Evolutionary conservation across 148 eudicot genomes (phyloP).

Genomic region (Bassia scoparia): DNA sequence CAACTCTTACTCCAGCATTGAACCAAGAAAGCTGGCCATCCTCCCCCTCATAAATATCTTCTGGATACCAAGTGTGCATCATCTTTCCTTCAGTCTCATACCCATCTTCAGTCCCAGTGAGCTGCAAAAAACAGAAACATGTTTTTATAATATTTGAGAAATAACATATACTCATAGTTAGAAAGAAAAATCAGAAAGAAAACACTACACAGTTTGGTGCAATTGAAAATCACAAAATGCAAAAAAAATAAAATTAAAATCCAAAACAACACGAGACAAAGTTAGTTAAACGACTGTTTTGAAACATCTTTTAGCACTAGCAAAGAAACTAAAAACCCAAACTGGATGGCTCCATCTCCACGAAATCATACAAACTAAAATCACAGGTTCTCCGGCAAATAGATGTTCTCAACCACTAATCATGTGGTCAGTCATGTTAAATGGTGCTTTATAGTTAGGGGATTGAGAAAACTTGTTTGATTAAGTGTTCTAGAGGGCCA

Average conservation of each 20-base stretch:
- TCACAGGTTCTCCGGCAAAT: no score
- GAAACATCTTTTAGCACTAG: no score
- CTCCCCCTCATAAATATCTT: slow-evolving; percentile 35
- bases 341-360: neutral
- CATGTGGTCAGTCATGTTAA: no score
- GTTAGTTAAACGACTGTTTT: no score
- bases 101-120: slow-evolving; percentile 37
- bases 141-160: neutral
- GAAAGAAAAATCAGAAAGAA: neutral
- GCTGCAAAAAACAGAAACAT: slow-evolving; percentile 24
- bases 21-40: slow-evolving; percentile 60
- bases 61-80: slow-evolving; percentile 32
- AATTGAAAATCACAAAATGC: no score
- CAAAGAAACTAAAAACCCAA: neutral
- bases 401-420: neutral
- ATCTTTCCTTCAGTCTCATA: slow-evolving; percentile 36
- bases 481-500: no score
- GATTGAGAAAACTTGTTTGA: neutral
- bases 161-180: neutral
- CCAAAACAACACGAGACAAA: no score
- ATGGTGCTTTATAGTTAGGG: neutral
- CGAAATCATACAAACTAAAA: neutral
- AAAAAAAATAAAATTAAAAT: no score
- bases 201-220: no score
- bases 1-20: slow-evolving; percentile 59